Percentiles rank a stretch among this genome's conserved stretches.
Conservation (phyloP, 352 stramenopile species). For the Globisporangium lucens region DNA sequence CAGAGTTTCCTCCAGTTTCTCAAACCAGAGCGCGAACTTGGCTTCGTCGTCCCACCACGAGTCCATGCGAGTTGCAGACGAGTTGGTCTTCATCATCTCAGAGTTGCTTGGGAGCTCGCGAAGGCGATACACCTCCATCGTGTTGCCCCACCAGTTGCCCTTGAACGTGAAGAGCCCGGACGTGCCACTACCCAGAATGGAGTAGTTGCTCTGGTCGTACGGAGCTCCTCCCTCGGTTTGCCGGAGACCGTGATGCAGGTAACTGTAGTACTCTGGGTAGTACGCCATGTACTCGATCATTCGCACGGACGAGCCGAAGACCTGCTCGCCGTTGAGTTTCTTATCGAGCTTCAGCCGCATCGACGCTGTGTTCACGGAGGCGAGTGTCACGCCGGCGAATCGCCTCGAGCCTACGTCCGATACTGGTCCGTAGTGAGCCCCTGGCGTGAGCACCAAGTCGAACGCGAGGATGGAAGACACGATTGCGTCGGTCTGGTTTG, state of each 20-base stretch:
- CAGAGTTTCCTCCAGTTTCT: slow-evolving; percentile 19
- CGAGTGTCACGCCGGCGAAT: slow-evolving; percentile 15
- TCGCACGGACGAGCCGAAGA: slow-evolving; percentile 21
- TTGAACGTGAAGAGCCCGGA: slow-evolving; percentile 37
- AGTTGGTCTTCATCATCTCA: not conserved
- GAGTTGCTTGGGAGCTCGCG: slow-evolving; percentile 18
- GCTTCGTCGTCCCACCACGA: slow-evolving; percentile 35
- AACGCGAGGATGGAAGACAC: slow-evolving; percentile 9
- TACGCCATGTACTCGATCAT: slow-evolving; percentile 29
- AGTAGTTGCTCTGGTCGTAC: slow-evolving; percentile 24
- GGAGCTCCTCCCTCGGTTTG: not conserved
- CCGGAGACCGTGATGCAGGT: slow-evolving; percentile 11
- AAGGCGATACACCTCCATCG: slow-evolving; percentile 31
- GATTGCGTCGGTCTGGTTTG: slow-evolving; percentile 18
- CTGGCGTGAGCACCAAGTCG: slow-evolving; percentile 22
- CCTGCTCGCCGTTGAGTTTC: slow-evolving; percentile 19
- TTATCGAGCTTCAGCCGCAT: slow-evolving; percentile 26
- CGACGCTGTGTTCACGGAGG: slow-evolving; percentile 14
- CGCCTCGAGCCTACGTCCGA: slow-evolving; percentile 10
- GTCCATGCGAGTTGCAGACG: slow-evolving; percentile 4
- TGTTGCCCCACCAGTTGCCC: slow-evolving; percentile 31
- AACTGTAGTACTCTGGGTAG: slow-evolving; percentile 38
- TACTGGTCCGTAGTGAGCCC: slow-evolving; percentile 15
- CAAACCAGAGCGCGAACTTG: slow-evolving; percentile 29
- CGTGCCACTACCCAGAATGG: slow-evolving; percentile 24